Conservation (phyloP, 2,329 filamentous ascomycete species). For the Colletotrichum costaricense region DNA sequence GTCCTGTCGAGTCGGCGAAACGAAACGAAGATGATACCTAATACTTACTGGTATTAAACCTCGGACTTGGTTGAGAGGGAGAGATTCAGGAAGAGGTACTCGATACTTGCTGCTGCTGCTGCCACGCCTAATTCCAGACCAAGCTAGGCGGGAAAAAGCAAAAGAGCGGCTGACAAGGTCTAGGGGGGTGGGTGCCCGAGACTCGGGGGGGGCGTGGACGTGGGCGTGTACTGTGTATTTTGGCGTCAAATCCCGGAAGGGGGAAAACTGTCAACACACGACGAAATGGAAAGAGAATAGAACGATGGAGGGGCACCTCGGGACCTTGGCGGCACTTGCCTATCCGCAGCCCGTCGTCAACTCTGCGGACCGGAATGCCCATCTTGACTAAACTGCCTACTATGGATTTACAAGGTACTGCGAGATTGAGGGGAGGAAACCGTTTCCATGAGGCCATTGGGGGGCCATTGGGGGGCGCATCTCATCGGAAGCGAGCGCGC, state of each 20-base stretch:
- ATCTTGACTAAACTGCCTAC: constrained; percentile 1
- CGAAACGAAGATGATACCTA: neutral
- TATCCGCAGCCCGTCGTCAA: neutral
- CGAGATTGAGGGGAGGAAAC: neutral
- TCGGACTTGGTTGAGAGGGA: neutral
- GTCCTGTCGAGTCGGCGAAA: neutral
- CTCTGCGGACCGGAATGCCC: neutral
- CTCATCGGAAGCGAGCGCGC: constrained; percentile 24
- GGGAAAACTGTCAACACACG: neutral
- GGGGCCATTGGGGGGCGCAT: neutral
- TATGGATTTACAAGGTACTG: neutral
- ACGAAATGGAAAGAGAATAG: constrained; percentile 29
- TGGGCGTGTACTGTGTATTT: neutral
- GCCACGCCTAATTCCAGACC: neutral
- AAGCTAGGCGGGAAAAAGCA: neutral
- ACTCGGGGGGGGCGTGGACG: too few relatives aligned
- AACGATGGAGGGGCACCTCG: constrained; percentile 27
- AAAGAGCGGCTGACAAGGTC: constrained; percentile 5
- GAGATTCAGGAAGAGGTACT: too few relatives aligned
- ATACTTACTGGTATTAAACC: too few relatives aligned
- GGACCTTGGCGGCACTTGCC: constrained; percentile 21
- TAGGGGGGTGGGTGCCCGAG: neutral
- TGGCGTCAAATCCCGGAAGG: constrained; percentile 20
- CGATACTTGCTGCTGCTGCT: neutral
- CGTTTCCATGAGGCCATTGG: constrained; percentile 10